Evolutionary conservation across 1,139 yeast genomes (phyloP).

Genomic region (Geotrichum aggregatum): DNA sequence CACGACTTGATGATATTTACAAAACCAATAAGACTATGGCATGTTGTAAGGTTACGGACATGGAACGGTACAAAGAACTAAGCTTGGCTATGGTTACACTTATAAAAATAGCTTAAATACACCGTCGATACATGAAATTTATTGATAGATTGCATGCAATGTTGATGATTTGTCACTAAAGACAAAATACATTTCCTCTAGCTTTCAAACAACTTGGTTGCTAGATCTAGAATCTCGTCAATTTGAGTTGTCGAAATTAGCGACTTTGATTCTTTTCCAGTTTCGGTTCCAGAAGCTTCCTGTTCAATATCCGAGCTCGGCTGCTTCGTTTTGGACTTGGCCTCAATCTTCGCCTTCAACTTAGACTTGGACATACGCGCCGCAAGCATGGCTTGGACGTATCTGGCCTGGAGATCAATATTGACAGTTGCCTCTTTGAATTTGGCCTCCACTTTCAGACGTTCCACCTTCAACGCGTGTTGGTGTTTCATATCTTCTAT

Average conservation of each 20-base stretch:
- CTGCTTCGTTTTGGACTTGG: too few relatives aligned
- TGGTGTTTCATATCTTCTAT: neutral
- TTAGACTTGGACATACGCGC: neutral
- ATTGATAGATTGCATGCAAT: too few relatives aligned
- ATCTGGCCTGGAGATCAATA: conserved; percentile 6
- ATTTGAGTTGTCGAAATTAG: neutral
- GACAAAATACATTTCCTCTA: too few relatives aligned
- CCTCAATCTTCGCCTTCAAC: too few relatives aligned
- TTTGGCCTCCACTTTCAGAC: conserved; percentile 4
- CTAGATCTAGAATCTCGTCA: neutral
- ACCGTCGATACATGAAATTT: too few relatives aligned
- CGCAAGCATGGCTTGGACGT: conserved; percentile 7
- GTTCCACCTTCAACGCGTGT: neutral
- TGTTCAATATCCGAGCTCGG: too few relatives aligned
- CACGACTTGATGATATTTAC: neutral
- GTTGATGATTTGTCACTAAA: too few relatives aligned
- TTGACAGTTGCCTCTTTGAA: neutral
- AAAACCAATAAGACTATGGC: too few relatives aligned
- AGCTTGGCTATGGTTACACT: neutral
- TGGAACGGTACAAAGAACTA: too few relatives aligned
- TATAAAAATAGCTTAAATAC: too few relatives aligned
- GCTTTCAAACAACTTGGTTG: neutral
- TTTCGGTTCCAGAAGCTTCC: neutral
- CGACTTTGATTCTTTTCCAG: neutral
- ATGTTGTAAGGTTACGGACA: too few relatives aligned